Evolutionary conservation across 1,139 yeast genomes (phyloP).

Genomic region (Taphrina sp.): DNA sequence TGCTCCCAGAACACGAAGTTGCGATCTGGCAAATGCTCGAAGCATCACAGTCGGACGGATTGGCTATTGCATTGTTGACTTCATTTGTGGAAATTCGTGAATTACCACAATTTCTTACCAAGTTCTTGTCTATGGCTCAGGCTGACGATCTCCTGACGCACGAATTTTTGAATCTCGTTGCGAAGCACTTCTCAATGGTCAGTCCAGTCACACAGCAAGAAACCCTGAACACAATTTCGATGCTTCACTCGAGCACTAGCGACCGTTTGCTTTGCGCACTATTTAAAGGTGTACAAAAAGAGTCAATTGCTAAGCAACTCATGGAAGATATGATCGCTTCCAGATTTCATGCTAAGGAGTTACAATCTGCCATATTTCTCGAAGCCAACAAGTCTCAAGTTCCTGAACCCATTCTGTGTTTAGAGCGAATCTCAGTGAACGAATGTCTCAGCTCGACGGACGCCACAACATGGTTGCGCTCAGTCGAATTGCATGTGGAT

Average conservation of each 20-base stretch:
- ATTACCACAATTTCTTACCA: background rate
- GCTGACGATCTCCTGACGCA: background rate
- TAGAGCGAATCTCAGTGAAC: background rate
- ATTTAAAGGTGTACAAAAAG: background rate
- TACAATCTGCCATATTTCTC: background rate
- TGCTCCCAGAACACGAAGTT: background rate
- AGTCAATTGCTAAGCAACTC: background rate
- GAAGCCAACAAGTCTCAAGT: background rate
- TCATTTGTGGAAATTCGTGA: conserved; percentile 6
- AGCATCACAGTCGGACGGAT: background rate
- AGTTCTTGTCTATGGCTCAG: background rate
- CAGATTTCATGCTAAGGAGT: background rate
- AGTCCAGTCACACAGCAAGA: background rate
- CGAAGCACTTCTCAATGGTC: background rate
- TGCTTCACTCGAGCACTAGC: background rate
- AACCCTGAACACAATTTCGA: background rate
- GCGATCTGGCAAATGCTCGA: background rate
- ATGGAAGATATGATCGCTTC: background rate
- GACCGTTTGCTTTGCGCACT: background rate
- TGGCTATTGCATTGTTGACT: background rate
- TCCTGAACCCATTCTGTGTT: background rate
- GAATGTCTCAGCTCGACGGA: background rate
- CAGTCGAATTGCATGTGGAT: background rate
- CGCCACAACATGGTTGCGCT: background rate
- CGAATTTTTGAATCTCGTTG: background rate